Percentiles rank a stretch among this genome's conserved stretches.
phyloP scores from a whole-genome alignment of 2,329 filamentous ascomycete genomes.

The Fonsecaea monophora region DNA sequence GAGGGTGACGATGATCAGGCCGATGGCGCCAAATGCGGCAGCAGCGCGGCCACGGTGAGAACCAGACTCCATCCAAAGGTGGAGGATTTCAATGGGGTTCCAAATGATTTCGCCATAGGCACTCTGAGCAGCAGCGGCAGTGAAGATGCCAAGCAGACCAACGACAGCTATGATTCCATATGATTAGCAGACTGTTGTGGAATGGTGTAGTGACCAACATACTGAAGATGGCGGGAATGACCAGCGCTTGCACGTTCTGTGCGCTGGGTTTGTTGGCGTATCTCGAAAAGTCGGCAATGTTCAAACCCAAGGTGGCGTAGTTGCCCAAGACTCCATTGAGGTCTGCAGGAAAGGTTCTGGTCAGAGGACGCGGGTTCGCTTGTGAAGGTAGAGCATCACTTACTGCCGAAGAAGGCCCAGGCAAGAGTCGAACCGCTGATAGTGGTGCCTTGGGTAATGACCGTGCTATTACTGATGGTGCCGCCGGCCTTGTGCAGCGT shows the following conservation, averaged over 20 bases:
- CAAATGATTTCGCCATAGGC: constrained; percentile 32
- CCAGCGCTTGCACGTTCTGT: constrained; percentile 36
- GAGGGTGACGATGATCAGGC: constrained; percentile 52
- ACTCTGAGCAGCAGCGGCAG: constrained; percentile 33
- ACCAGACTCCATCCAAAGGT: constrained; percentile 30
- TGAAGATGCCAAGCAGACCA: constrained; percentile 36
- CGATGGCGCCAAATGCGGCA: constrained; percentile 60
- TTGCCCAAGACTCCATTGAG: constrained; percentile 39
- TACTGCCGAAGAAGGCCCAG: constrained; percentile 37
- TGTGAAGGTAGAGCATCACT: constrained; percentile 16
- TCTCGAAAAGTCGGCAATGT: constrained; percentile 38
- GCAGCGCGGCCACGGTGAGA: constrained; percentile 44
- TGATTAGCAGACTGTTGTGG: constrained; percentile 21
- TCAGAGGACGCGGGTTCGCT: constrained; percentile 15
- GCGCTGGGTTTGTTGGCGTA: constrained; percentile 39
- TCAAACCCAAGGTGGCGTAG: constrained; percentile 37
- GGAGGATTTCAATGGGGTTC: constrained; percentile 36
- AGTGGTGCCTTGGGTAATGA: constrained; percentile 32
- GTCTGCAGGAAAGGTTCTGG: constrained; percentile 25
- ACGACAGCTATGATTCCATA: constrained; percentile 29
- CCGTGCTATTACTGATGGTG: constrained; percentile 35
- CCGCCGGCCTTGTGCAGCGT: constrained; percentile 36
- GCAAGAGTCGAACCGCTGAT: constrained; percentile 31
- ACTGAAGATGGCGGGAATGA: constrained; percentile 38
- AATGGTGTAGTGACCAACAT: constrained; percentile 7